phyloP scores from a whole-genome alignment of 192 early-diverging fungal genomes.

The Podila horticola region DNA sequence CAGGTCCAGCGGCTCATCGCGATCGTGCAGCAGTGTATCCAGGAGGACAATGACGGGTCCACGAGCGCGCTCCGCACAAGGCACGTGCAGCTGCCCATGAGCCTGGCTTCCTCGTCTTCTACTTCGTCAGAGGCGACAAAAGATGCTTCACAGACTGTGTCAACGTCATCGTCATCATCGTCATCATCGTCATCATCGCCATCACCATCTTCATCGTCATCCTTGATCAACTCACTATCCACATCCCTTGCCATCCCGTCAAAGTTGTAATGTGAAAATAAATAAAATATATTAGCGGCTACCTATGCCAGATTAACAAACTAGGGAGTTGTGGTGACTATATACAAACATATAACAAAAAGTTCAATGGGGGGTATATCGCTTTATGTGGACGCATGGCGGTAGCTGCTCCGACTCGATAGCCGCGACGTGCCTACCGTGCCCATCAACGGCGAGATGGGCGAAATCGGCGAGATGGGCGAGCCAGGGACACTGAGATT shows the following conservation, averaged over 20 bases:
- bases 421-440: constrained; percentile 20
- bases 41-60: too few relatives aligned
- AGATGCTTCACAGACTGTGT: too few relatives aligned
- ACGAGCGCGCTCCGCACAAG: too few relatives aligned
- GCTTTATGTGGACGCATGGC: too few relatives aligned
- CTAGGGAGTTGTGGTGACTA: background rate
- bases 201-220: background rate
- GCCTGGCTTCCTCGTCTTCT: too few relatives aligned
- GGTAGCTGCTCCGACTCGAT: constrained; percentile 7
- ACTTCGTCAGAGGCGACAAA: too few relatives aligned
- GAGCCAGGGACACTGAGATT: background rate
- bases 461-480: constrained; percentile 33
- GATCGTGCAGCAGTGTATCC: constrained; percentile 28
- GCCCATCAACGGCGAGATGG: constrained; percentile 16
- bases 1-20: constrained; percentile 60
- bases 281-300: background rate
- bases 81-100: too few relatives aligned
- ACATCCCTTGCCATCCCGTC: background rate
- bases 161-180: background rate
- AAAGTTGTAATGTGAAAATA: constrained; percentile 24
- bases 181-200: background rate
- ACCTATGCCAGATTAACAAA: background rate
- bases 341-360: background rate
- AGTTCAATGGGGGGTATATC: background rate
- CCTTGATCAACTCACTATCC: constrained; percentile 1